Base-by-base conservation (phyloP, 176 grass and related monocot genomes). In the Aechmea fasciata region DNA sequence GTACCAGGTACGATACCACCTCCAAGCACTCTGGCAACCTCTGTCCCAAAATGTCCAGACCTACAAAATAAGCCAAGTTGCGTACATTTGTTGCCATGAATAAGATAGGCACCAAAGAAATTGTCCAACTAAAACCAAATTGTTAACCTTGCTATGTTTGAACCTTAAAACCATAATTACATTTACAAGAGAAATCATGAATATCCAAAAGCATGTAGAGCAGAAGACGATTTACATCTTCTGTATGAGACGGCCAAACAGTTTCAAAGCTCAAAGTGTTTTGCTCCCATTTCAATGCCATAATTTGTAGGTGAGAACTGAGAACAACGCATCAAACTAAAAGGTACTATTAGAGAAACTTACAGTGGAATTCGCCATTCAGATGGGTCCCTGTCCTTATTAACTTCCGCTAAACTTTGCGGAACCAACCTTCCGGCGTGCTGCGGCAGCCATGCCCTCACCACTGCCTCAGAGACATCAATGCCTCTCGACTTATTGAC, bases 1-100 rank as follows among this genome's bases (percentile, higher is more conserved):
- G 57, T 92, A 97, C 93, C 93, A 80, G 89, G 93, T 85, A 97
- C 93, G 67, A 92, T 76, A 17, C 89, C 93, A 51, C 89, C 93
- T 51, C 93, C 89, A 83, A 97, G 88, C 22, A 97, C 89, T 54
- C 84, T 85, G 73, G 83, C 25, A 2, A 97, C 61, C 80, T 97
- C 89, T 69, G 61, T 79, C 48, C 93, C 93, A 11, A 97, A 92
- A 28, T 13, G 81, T 50, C 93, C 93, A 9, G 76, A 70, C 29
- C 93, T 92, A 75, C n/a, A 75, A 69, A 69, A 59, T 41, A 54
- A 68, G 57, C 19, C 23, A 9, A 88, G 11, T 0, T 47, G 77
- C 69, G 52, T 8, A 49, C 14, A 50, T 49, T 48, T 12, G 66
- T 24, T 51, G 20, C 67, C 55, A 59, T 52, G 47, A 71, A 19